These are phyloP conservation scores for Colletotrichum truncatum DNA, from an alignment of 2,329 filamentous ascomycete genomes.

Conservation along the genomic window DNA sequence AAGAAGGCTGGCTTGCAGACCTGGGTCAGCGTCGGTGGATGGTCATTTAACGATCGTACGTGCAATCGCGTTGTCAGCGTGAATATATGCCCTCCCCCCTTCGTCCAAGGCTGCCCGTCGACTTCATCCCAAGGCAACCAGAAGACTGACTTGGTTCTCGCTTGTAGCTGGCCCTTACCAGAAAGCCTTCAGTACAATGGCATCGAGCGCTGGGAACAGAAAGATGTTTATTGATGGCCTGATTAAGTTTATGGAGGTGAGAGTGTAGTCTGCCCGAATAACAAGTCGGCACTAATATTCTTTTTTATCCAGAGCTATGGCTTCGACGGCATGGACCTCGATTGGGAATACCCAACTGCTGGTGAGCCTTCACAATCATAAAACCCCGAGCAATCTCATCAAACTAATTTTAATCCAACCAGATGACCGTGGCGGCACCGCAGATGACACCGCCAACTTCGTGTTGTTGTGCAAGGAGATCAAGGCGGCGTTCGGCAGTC, in stretches of 20 bases:
- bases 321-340: conserved; percentile 39
- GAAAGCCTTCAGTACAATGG: conserved; percentile 37
- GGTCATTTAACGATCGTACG: conserved; percentile 45
- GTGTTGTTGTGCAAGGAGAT: conserved; percentile 12
- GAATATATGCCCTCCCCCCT: too few species aligned
- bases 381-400: conserved; percentile 28
- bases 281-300: conserved; percentile 32
- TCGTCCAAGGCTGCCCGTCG: neutral
- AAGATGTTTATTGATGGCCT: conserved; percentile 33
- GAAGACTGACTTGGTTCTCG: conserved; percentile 20
- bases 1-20: conserved; percentile 40
- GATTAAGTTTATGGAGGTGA: conserved; percentile 27
- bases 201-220: conserved; percentile 7
- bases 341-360: conserved; percentile 36
- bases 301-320: conserved; percentile 50
- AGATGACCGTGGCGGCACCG: conserved; percentile 41
- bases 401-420: conserved; percentile 39
- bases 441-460: conserved; percentile 45
- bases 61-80: too few species aligned
- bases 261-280: conserved; percentile 37
- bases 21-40: conserved; percentile 52
- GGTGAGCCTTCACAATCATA: neutral
- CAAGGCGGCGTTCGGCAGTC: neutral
- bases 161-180: conserved; percentile 33
- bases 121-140: neutral